Base-by-base conservation (phyloP, 2,329 filamentous ascomycete species). In the Dothideomycetes sp. region DNA sequence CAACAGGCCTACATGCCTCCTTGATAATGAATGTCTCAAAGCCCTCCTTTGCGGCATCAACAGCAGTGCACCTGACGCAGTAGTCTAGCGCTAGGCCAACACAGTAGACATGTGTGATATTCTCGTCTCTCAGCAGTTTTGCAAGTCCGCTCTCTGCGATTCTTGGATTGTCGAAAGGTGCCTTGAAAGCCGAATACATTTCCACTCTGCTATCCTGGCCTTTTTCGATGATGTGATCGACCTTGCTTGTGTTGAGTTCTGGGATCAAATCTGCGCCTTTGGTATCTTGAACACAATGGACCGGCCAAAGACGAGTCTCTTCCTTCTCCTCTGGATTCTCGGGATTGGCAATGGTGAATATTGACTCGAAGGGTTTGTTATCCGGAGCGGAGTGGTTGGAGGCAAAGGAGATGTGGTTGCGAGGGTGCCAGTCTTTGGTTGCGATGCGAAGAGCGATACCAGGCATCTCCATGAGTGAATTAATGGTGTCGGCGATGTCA, bases 181-280 rank as follows among this genome's bases (percentile, higher is more conserved):
- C 84, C 45, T 81, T 80, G 52, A 98, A 96, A 1, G 81, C 87
- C 45, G 82, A 89, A 63, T 95, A 96, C 83, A 95, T 94, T 62
- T 98, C 91, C 2, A 94, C 74, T 33, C 73, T 66, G 33, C 68
- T 58, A 55, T 86, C 72, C 54, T 69, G 73, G 9, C 91, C 91
- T 65, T 98, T 98, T 49, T 83, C 73, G 11, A 95, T 63, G 19
- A 86, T 65, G 27, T 61, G 50, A 49, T 89, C 72, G n/a, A 94
- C 49, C 12, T 66, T 69, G 5, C 54, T 51, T 11, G 55, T 43
- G 36, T 85, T 66, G 1, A 96, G 69, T 55, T 87, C 86, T 0
- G 79, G 72, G 5, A 91, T 69, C 16, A 96, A 67, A 36, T 77
- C 72, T 0, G 84, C 79, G 9, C 91, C 91, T 1, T 67, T 59